Evolutionary conservation across 306 rosid genomes (phyloP).

Genomic region (Bauhinia variegata): DNA sequence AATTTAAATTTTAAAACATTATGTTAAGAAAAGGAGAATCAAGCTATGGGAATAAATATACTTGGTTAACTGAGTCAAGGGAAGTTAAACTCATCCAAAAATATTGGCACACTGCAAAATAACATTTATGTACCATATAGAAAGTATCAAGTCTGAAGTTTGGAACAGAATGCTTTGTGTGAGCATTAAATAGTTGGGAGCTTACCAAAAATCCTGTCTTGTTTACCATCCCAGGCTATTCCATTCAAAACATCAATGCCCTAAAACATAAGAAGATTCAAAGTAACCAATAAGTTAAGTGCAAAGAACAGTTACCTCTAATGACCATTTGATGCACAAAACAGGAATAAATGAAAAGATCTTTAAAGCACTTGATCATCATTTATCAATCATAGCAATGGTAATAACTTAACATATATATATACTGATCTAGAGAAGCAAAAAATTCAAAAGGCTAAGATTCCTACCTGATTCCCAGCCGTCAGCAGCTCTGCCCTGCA

Average conservation of each 20-base stretch:
- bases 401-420: not conserved
- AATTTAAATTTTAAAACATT: too few relatives aligned
- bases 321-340: slow-evolving; percentile 7
- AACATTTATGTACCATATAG: not conserved
- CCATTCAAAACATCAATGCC: slow-evolving; percentile 78
- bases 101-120: too few relatives aligned
- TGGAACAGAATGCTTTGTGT: not conserved
- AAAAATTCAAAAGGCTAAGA: slow-evolving; percentile 27
- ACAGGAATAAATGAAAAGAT: not conserved
- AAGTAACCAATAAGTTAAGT: slow-evolving; percentile 21
- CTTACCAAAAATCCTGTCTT: slow-evolving; percentile 75
- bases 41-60: too few relatives aligned
- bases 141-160: not conserved
- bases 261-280: slow-evolving; percentile 43
- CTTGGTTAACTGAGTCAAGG: too few relatives aligned
- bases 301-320: not conserved
- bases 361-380: slow-evolving; percentile 3
- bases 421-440: not conserved
- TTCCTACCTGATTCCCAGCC: slow-evolving; percentile 67
- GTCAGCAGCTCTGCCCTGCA: slow-evolving; percentile 58
- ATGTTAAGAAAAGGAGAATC: too few relatives aligned
- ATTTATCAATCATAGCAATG: not conserved
- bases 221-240: slow-evolving; percentile 82
- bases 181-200: not conserved
- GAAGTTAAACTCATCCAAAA: too few relatives aligned